These are phyloP conservation scores for Wallacemonas collosoma DNA, from an alignment of 208 protist genomes.

Conservation along the genomic window DNA sequence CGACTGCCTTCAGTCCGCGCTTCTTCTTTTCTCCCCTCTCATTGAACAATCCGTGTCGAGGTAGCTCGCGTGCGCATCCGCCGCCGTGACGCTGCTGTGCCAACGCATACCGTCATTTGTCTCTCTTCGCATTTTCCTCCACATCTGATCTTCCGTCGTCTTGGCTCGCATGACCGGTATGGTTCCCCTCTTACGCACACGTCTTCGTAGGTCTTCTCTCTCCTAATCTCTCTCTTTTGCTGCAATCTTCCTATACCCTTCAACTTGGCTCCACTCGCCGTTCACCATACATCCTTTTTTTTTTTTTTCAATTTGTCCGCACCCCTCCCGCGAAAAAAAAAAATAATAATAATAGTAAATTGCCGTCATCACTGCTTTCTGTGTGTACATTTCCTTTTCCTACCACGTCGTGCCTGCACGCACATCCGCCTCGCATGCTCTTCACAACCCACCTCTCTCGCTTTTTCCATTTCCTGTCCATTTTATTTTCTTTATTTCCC, in stretches of 20 bases:
- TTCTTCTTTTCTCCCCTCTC: too few relatives aligned
- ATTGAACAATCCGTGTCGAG: too few relatives aligned
- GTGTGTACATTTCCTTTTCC: too few relatives aligned
- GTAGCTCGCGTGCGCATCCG: too few relatives aligned
- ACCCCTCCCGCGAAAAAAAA: background rate
- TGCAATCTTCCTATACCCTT: background rate
- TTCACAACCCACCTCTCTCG: background rate
- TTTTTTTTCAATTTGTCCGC: background rate
- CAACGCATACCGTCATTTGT: background rate
- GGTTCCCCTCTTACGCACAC: background rate
- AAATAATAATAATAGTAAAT: background rate
- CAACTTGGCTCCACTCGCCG: background rate
- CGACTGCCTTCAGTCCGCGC: too few relatives aligned
- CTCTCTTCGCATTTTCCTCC: conserved; percentile 6
- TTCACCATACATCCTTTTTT: background rate
- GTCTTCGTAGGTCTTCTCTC: background rate
- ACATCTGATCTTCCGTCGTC: background rate
- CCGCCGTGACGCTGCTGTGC: too few relatives aligned
- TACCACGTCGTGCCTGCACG: background rate
- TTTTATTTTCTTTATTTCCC: background rate
- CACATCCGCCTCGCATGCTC: background rate
- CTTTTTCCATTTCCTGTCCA: background rate
- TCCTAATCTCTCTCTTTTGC: background rate
- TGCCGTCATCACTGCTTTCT: too few relatives aligned
- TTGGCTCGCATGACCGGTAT: background rate